Evolutionary conservation across 768 basidiomycete genomes (phyloP).

Genomic region (Strobilomyces echinocephalus): DNA sequence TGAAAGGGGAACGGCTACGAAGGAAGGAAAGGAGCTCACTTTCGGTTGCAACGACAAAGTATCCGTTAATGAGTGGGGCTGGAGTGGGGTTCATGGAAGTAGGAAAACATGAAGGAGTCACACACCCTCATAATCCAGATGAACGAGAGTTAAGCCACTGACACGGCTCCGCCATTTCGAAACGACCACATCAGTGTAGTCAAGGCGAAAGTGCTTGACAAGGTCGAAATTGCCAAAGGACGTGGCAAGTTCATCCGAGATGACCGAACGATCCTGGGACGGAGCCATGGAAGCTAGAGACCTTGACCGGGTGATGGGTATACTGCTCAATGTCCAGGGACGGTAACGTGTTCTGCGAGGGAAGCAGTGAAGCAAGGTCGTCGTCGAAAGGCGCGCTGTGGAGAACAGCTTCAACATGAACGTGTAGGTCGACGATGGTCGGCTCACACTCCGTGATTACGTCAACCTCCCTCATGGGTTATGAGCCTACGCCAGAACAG

Average conservation of each 20-base stretch:
- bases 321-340: background rate
- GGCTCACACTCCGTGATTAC: slow-evolving; percentile 12
- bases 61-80: slow-evolving; percentile 89
- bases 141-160: slow-evolving; percentile 86
- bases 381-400: slow-evolving; percentile 14
- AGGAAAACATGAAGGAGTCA: slow-evolving; percentile 3
- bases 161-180: slow-evolving; percentile 86
- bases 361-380: background rate
- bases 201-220: slow-evolving; percentile 67
- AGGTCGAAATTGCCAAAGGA: slow-evolving; percentile 80
- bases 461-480: slow-evolving; percentile 14
- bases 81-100: slow-evolving; percentile 15
- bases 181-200: slow-evolving; percentile 72
- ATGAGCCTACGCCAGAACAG: slow-evolving; percentile 49
- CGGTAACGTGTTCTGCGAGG: background rate
- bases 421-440: background rate
- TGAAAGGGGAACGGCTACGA: background rate
- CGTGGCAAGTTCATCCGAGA: slow-evolving; percentile 19
- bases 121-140: slow-evolving; percentile 85
- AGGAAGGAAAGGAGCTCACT: slow-evolving; percentile 43
- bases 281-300: slow-evolving; percentile 29
- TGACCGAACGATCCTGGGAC: slow-evolving; percentile 18
- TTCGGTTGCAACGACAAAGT: slow-evolving; percentile 87
- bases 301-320: slow-evolving; percentile 2
- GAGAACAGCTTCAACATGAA: slow-evolving; percentile 30